Conservation (phyloP, 495 filamentous ascomycete genomes). For the Ascobolus immersus region DNA sequence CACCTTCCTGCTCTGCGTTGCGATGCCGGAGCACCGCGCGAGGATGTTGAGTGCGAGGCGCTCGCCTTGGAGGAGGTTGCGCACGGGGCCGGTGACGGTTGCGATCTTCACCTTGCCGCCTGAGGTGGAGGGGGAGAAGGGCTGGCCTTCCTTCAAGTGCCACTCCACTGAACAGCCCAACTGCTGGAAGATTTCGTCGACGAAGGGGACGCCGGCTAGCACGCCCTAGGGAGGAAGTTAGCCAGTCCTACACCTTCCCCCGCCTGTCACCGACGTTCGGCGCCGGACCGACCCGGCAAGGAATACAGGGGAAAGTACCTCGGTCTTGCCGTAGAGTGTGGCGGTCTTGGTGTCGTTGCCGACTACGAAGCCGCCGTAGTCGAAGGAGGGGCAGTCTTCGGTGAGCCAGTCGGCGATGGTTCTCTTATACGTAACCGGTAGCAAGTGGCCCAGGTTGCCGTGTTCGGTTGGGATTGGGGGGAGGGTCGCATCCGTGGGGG, state of each 20-base stretch:
- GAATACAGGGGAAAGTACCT: constrained; percentile 18
- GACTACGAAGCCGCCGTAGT: constrained; percentile 93
- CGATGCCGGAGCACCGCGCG: constrained; percentile 78
- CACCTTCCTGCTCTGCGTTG: constrained; percentile 35
- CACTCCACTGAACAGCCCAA: constrained; percentile 74
- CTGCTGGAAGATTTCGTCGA: constrained; percentile 78
- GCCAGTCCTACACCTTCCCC: too few relatives aligned
- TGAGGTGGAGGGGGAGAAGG: constrained; percentile 30
- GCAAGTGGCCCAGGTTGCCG: constrained; percentile 53
- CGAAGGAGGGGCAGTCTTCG: constrained; percentile 86
- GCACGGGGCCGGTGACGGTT: constrained; percentile 63
- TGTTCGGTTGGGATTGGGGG: constrained; percentile 20
- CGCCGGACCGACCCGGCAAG: neutral
- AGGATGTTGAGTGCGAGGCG: constrained; percentile 80
- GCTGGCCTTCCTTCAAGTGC: constrained; percentile 51
- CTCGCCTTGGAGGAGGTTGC: constrained; percentile 73
- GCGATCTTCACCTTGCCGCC: constrained; percentile 33
- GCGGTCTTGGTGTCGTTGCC: constrained; percentile 55
- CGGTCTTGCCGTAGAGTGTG: constrained; percentile 64
- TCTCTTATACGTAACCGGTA: constrained; percentile 61
- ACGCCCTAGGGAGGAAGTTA: constrained; percentile 27
- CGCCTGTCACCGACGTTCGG: too few relatives aligned
- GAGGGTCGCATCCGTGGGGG: neutral
- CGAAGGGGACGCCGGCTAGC: constrained; percentile 80
- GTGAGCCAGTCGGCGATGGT: constrained; percentile 64